Evolutionary conservation across 2,329 filamentous ascomycete species (phyloP).

Genomic region (Claviceps digitariae): DNA sequence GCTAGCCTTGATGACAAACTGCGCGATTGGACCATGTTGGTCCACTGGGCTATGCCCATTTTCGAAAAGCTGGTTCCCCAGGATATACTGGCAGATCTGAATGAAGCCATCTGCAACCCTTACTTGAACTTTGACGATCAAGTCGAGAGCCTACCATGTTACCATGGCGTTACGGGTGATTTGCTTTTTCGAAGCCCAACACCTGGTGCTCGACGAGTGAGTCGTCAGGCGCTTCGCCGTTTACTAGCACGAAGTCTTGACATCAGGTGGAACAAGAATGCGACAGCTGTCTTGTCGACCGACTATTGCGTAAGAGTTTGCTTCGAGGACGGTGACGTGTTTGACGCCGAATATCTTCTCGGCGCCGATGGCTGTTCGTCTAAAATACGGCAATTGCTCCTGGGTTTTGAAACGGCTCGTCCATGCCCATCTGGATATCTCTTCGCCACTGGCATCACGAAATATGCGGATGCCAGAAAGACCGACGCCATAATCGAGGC

Average conservation of each 20-base stretch:
- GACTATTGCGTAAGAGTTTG: slow-evolving; percentile 9
- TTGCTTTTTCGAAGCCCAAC: slow-evolving; percentile 20
- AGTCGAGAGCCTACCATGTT: slow-evolving; percentile 18
- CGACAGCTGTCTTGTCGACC: slow-evolving; percentile 6
- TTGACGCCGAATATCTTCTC: slow-evolving; percentile 12
- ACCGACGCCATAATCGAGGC: slow-evolving; percentile 13
- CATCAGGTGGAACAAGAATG: slow-evolving; percentile 17
- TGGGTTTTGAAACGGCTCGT: slow-evolving; percentile 13
- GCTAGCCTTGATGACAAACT: slow-evolving; percentile 14
- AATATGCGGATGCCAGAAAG: slow-evolving; percentile 14
- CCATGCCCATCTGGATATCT: slow-evolving; percentile 15
- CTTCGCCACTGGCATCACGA: slow-evolving; percentile 17
- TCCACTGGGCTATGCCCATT: slow-evolving; percentile 26
- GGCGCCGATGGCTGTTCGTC: slow-evolving; percentile 20
- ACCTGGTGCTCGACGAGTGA: slow-evolving; percentile 21
- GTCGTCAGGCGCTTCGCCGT: slow-evolving; percentile 18
- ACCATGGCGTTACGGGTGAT: slow-evolving; percentile 22
- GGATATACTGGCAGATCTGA: slow-evolving; percentile 16
- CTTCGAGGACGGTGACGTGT: slow-evolving; percentile 12
- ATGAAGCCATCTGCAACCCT: slow-evolving; percentile 21
- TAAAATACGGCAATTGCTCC: slow-evolving; percentile 17
- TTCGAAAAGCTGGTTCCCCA: slow-evolving; percentile 21
- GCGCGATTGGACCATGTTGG: slow-evolving; percentile 26
- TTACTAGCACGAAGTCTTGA: slow-evolving; percentile 20
- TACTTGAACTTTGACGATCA: slow-evolving; percentile 17